phyloP scores from a whole-genome alignment of 495 filamentous ascomycete genomes.

The Evernia prunastri region DNA sequence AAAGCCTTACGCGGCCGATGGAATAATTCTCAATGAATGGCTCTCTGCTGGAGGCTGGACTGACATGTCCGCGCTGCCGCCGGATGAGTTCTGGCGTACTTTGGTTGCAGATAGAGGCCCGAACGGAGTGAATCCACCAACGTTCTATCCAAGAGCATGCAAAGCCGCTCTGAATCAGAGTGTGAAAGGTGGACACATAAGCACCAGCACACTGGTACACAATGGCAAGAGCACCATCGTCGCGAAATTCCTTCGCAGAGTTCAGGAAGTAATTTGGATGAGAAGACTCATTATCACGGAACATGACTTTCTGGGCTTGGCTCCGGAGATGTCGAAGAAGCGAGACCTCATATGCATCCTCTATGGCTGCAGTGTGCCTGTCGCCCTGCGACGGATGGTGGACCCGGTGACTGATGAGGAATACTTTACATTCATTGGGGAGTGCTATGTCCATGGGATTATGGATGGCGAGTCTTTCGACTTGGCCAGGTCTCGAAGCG shows the following conservation, averaged over 20 bases:
- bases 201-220: slow-evolving; percentile 1
- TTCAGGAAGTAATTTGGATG: slow-evolving; percentile 30
- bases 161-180: slow-evolving; percentile 1
- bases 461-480: slow-evolving; percentile 36
- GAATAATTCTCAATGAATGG: slow-evolving; percentile 6
- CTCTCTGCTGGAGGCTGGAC: slow-evolving; percentile 5
- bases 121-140: slow-evolving; percentile 6
- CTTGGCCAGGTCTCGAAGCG: slow-evolving; percentile 26
- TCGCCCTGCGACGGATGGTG: slow-evolving; percentile 30
- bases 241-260: slow-evolving; percentile 26
- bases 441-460: slow-evolving; percentile 35
- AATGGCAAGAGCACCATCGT: slow-evolving; percentile 17
- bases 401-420: slow-evolving; percentile 4
- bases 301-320: slow-evolving; percentile 1
- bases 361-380: slow-evolving; percentile 40
- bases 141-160: slow-evolving; percentile 10
- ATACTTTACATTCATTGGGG: slow-evolving; percentile 28
- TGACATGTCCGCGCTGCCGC: slow-evolving; percentile 6
- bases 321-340: background rate
- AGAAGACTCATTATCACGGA: slow-evolving; percentile 25
- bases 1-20: background rate
- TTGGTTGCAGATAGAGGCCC: slow-evolving; percentile 26
- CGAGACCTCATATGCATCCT: slow-evolving; percentile 37
- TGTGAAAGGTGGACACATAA: slow-evolving; percentile 5
- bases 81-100: slow-evolving; percentile 26